These are phyloP conservation scores for Cercophora scortea DNA, from an alignment of 495 filamentous ascomycete species.

Conservation along the genomic window DNA sequence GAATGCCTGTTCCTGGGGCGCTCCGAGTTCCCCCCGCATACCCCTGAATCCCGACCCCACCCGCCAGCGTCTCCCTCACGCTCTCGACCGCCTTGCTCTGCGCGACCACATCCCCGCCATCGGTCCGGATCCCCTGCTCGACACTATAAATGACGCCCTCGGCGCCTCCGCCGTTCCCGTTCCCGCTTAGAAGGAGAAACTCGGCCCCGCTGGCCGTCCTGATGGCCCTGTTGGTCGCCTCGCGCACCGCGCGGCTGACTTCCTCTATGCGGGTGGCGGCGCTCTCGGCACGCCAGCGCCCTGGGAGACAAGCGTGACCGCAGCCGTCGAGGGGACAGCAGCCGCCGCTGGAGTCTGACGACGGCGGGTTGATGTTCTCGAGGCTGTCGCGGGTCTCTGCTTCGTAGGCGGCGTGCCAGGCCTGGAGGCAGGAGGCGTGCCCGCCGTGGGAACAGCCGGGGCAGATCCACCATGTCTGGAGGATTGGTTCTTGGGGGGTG, in stretches of 20 bases:
- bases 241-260: slow-evolving; percentile 31
- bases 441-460: slow-evolving; percentile 70
- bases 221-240: slow-evolving; percentile 25
- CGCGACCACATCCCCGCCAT: slow-evolving; percentile 30
- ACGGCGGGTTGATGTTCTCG: slow-evolving; percentile 19
- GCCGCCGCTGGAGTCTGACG: slow-evolving; percentile 48
- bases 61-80: slow-evolving; percentile 35
- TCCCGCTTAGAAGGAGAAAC: neutral
- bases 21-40: neutral
- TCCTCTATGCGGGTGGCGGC: slow-evolving; percentile 30
- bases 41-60: neutral
- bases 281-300: slow-evolving; percentile 47
- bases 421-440: slow-evolving; percentile 58
- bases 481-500: slow-evolving; percentile 14
- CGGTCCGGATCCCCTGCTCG: slow-evolving; percentile 13
- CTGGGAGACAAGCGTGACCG: slow-evolving; percentile 63
- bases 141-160: slow-evolving; percentile 3
- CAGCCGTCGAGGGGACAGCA: slow-evolving; percentile 68
- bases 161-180: neutral
- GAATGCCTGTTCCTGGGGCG: slow-evolving; percentile 16
- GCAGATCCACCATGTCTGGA: slow-evolving; percentile 58
- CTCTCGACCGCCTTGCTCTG: slow-evolving; percentile 49
- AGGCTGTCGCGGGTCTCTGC: slow-evolving; percentile 4
- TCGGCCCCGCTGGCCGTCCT: slow-evolving; percentile 1
- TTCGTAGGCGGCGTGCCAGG: slow-evolving; percentile 48